These are phyloP conservation scores for Arthrobotrys entomopaga DNA, from an alignment of 2,329 filamentous ascomycete genomes.

Conservation along the genomic window DNA sequence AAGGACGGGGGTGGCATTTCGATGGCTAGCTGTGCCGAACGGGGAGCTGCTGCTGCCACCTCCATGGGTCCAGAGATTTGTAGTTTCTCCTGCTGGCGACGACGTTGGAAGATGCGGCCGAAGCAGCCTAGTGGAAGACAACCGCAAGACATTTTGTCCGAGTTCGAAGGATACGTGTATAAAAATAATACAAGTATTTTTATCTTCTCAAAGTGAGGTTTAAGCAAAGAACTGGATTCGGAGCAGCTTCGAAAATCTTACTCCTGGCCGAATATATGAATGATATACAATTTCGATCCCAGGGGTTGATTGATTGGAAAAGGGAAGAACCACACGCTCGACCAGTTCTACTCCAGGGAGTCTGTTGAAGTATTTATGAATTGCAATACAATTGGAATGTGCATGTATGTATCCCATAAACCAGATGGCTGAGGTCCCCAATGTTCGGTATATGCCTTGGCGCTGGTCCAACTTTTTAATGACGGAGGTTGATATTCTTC, in stretches of 20 bases:
- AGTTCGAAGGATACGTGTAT: no score
- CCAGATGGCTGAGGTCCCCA: not conserved
- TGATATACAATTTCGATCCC: not conserved
- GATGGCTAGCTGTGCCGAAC: slow-evolving; percentile 8
- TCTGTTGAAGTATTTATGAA: slow-evolving; percentile 10
- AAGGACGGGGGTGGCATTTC: not conserved
- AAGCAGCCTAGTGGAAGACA: slow-evolving; percentile 23
- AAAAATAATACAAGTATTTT: not conserved
- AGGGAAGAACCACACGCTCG: not conserved
- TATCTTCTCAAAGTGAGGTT: not conserved
- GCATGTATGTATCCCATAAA: slow-evolving; percentile 23
- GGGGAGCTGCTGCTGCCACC: slow-evolving; percentile 4
- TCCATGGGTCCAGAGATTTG: slow-evolving; percentile 25
- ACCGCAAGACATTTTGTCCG: slow-evolving; percentile 23
- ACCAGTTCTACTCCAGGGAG: no score
- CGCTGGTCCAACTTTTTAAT: slow-evolving; percentile 12
- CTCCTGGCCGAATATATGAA: not conserved
- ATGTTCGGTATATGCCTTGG: slow-evolving; percentile 4
- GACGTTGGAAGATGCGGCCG: slow-evolving; percentile 25
- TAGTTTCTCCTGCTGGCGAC: slow-evolving; percentile 12
- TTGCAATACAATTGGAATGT: no score
- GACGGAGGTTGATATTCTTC: slow-evolving; percentile 7
- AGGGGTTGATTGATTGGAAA: not conserved
- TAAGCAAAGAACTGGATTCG: no score
- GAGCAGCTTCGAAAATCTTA: not conserved